Conservation (phyloP, 768 basidiomycete species). For the Filobasidium wieringae region DNA sequence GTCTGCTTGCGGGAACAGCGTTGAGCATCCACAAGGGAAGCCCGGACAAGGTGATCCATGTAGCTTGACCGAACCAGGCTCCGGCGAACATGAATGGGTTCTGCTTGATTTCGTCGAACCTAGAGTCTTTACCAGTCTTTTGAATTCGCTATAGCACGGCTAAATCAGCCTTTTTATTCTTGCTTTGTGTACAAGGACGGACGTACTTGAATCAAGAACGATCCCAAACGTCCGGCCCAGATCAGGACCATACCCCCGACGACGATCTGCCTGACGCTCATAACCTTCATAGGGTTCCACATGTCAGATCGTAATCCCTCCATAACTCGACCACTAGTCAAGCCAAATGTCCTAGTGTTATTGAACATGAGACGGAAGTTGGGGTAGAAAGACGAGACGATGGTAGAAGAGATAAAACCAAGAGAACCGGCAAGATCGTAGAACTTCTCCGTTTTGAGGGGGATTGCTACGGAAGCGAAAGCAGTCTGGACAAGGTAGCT, state of each 20-base stretch:
- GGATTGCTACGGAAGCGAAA: constrained; percentile 54
- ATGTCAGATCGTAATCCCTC: not conserved
- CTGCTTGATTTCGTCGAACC: constrained; percentile 53
- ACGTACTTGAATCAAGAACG: constrained; percentile 49
- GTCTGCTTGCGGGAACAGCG: constrained; percentile 44
- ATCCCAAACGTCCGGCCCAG: constrained; percentile 56
- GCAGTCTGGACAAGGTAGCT: constrained; percentile 28
- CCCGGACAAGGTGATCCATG: constrained; percentile 58
- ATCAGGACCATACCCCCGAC: constrained; percentile 49
- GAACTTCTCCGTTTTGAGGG: constrained; percentile 52
- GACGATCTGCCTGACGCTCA: constrained; percentile 46
- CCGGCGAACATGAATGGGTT: constrained; percentile 46
- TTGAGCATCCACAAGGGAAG: constrained; percentile 56
- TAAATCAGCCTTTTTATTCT: not conserved
- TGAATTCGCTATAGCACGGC: constrained; percentile 43
- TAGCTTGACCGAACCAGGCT: constrained; percentile 51
- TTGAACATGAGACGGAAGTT: not conserved
- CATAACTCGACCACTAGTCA: not conserved
- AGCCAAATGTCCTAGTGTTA: not conserved
- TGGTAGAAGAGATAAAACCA: constrained; percentile 55
- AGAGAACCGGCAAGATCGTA: constrained; percentile 57
- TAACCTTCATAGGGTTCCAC: constrained; percentile 7
- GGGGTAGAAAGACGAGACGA: constrained; percentile 51
- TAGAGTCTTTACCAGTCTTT: constrained; percentile 52
- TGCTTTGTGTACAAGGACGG: too few species aligned